Evolutionary conservation across 208 protist genomes (phyloP).

Genomic region (Crithidia expoeki): DNA sequence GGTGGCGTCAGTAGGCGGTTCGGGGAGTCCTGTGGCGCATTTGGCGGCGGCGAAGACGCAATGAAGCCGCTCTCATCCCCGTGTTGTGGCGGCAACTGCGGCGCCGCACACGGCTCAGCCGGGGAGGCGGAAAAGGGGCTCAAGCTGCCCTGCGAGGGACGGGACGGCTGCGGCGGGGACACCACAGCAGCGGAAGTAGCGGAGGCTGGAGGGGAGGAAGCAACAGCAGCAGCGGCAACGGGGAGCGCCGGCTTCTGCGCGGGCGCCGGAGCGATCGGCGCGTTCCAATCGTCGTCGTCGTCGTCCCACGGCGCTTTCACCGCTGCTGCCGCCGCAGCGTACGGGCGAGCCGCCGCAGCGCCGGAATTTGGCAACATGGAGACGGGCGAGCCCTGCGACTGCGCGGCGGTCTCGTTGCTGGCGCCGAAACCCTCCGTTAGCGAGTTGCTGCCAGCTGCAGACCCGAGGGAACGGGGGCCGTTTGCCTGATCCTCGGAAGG

Average conservation of each 20-base stretch:
- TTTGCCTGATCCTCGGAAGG: slow-evolving; percentile 8
- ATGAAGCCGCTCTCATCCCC: slow-evolving; percentile 18
- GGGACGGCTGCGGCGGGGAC: background rate
- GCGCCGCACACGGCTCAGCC: slow-evolving; percentile 21
- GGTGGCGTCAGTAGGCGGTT: slow-evolving; percentile 22
- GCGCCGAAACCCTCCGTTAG: background rate
- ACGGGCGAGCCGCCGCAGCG: background rate
- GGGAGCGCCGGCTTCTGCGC: background rate
- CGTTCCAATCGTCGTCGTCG: slow-evolving; percentile 26
- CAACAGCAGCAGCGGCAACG: background rate
- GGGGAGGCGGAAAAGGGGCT: slow-evolving; percentile 18
- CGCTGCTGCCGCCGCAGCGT: background rate
- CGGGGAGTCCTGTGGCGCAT: slow-evolving; percentile 2
- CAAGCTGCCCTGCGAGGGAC: slow-evolving; percentile 5
- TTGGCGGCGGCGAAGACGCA: slow-evolving; percentile 11
- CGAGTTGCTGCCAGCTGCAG: slow-evolving; percentile 5
- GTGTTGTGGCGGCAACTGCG: slow-evolving; percentile 1
- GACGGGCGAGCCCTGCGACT: background rate
- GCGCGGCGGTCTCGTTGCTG: background rate
- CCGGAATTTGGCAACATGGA: slow-evolving; percentile 4
- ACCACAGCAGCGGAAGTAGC: background rate
- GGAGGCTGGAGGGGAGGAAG: background rate
- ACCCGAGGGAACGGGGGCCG: slow-evolving; percentile 3
- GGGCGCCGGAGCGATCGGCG: slow-evolving; percentile 7
- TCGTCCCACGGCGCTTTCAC: slow-evolving; percentile 41